Base-by-base conservation (phyloP, 345 rosid genomes). In the Citrus reticulata region DNA sequence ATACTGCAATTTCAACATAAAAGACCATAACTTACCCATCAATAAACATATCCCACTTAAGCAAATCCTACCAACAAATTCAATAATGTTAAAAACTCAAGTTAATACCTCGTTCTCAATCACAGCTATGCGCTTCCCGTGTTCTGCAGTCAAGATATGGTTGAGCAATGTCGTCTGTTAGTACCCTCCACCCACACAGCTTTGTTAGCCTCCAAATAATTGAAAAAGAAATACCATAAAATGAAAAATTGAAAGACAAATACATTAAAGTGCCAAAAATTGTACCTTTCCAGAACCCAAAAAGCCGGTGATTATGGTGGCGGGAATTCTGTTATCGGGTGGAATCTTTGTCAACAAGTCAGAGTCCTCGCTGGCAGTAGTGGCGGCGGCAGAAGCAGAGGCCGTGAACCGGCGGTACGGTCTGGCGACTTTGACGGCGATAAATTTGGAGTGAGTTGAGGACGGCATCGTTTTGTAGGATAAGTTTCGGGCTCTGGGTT, bases 71-170 rank as follows among this genome's bases (percentile, higher is more conserved):
- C n/a, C 22, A 58, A 63, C 32, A 62, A 27, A 11, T 27, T 59
- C 58, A 70, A 70, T 25, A 9, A 30, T 17, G 20, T 37, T 27
- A 27, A 6, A 70, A 32, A 29, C 20, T 34, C 39, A 68, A 68
- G 59, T 62, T 19, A 70, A 24, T 70, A 92, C 99, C 98, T 93
- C 97, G 67, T 95, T 95, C 91, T 95, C 99, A 70, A 95, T 95
- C 22, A 95, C 98, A 17, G 99, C 97, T 68, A 96, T 91, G 37
- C 94, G 93, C 89, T 94, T 96, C 77, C 99, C 98, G 79, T 96
- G 98, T 76, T 96, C 92, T 61, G 94, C 95, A n/a, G 97, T 96
- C 89, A 94, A 82, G 35, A 92, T 96, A 80, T 92, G 98, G 83
- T 96, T 96, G 77, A 93, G 91, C 73, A 93, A 86, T 24, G 99